Percentiles rank a stretch among this genome's conserved stretches.
Conservation (phyloP, 2,329 filamentous ascomycete species). For the Aspergillus texensis region DNA sequence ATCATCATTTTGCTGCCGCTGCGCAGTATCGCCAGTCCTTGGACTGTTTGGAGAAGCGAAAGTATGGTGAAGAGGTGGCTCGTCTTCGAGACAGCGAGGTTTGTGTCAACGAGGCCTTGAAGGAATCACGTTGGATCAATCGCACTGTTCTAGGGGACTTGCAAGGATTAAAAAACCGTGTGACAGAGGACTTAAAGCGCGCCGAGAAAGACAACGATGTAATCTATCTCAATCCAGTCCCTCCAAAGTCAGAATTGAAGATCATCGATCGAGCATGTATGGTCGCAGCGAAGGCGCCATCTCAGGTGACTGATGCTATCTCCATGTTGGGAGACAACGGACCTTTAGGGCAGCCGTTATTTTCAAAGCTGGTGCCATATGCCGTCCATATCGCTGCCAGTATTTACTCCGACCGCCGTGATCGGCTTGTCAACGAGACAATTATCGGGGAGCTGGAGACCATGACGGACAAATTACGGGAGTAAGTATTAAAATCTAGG, state of each 20-base stretch:
- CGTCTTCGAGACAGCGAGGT: slow-evolving; percentile 77
- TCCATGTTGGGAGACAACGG: slow-evolving; percentile 77
- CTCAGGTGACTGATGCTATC: slow-evolving; percentile 78
- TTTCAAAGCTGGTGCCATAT: slow-evolving; percentile 90
- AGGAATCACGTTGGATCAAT: slow-evolving; percentile 80
- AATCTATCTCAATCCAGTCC: slow-evolving; percentile 85
- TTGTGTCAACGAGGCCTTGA: slow-evolving; percentile 84
- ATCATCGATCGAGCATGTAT: slow-evolving; percentile 85
- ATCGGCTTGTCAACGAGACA: slow-evolving; percentile 85
- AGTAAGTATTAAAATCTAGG: slow-evolving; percentile 44
- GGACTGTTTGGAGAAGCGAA: slow-evolving; percentile 89
- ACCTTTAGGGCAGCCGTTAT: slow-evolving; percentile 81
- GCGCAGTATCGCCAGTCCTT: slow-evolving; percentile 90
- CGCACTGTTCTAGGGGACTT: slow-evolving; percentile 81
- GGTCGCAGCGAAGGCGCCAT: slow-evolving; percentile 77
- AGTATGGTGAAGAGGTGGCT: slow-evolving; percentile 93
- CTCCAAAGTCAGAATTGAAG: slow-evolving; percentile 84
- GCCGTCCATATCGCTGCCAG: slow-evolving; percentile 93
- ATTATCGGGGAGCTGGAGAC: slow-evolving; percentile 83
- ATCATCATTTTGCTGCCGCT: slow-evolving; percentile 94
- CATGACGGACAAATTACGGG: slow-evolving; percentile 78
- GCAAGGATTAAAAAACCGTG: slow-evolving; percentile 76
- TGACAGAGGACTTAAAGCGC: slow-evolving; percentile 84
- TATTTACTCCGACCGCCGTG: slow-evolving; percentile 89
- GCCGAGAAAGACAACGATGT: slow-evolving; percentile 96